Evolutionary conservation across 2,329 filamentous ascomycete species (phyloP).

Genomic region (Calonectria fujianensis): DNA sequence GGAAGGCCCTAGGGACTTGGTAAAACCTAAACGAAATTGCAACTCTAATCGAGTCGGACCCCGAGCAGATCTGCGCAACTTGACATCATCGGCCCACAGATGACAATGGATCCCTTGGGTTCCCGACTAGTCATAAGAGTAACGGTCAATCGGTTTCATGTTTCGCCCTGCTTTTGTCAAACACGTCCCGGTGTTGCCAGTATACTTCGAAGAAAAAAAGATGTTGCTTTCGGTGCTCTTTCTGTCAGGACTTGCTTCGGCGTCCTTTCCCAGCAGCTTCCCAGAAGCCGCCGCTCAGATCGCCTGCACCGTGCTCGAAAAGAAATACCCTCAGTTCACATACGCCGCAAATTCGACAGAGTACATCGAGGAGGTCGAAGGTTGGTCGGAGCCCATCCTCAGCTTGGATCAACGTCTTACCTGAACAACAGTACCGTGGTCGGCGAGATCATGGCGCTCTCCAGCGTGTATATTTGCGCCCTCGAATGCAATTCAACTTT

Average conservation of each 20-base stretch:
- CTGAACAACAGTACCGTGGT: background rate
- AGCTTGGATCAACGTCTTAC: background rate
- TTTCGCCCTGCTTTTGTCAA: background rate
- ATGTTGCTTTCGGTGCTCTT: background rate
- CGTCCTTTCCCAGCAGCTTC: background rate
- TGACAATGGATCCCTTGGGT: conserved; percentile 1
- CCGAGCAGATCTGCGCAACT: background rate
- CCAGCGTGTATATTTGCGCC: conserved; percentile 1
- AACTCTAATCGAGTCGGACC: background rate
- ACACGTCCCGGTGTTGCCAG: background rate
- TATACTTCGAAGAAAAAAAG: background rate
- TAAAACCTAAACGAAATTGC: conserved; percentile 6
- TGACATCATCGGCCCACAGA: background rate
- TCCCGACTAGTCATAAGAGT: background rate
- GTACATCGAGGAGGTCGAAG: background rate
- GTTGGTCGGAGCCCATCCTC: background rate
- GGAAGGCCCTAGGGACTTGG: background rate
- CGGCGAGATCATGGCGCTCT: conserved; percentile 4
- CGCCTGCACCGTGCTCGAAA: background rate
- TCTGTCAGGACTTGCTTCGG: background rate
- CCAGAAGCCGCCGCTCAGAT: background rate
- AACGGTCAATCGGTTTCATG: background rate
- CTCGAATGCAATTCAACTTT: background rate
- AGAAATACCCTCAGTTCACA: background rate
- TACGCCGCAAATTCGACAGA: background rate